phyloP scores from a whole-genome alignment of 2,329 filamentous ascomycete genomes.

The Pezicula radicicola region DNA sequence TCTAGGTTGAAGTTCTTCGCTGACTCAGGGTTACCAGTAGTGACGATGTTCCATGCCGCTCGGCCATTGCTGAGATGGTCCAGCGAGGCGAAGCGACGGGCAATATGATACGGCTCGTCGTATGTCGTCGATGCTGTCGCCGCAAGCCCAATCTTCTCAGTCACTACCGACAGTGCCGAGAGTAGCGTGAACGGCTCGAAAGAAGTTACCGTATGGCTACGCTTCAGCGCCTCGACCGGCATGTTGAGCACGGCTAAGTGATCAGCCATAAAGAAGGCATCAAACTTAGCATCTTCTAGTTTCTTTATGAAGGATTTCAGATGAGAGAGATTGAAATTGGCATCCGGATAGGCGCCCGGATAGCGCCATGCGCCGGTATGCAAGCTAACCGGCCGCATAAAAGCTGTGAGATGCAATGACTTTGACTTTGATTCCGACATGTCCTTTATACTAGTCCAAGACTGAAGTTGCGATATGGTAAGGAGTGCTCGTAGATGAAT shows the following conservation, averaged over 20 bases:
- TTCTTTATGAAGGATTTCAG: slow-evolving; percentile 57
- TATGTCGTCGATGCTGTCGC: slow-evolving; percentile 66
- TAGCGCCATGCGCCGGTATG: slow-evolving; percentile 55
- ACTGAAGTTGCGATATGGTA: background rate
- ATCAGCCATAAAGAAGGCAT: slow-evolving; percentile 64
- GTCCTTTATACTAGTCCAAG: background rate
- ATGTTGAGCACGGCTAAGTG: slow-evolving; percentile 56
- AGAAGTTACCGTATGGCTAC: slow-evolving; percentile 60
- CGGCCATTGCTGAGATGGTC: slow-evolving; percentile 64
- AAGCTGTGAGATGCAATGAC: slow-evolving; percentile 52
- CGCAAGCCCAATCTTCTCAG: slow-evolving; percentile 61
- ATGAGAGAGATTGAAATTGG: slow-evolving; percentile 56
- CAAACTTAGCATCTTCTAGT: slow-evolving; percentile 58
- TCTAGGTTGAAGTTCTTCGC: slow-evolving; percentile 46
- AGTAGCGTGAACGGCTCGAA: slow-evolving; percentile 62
- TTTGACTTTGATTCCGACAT: slow-evolving; percentile 4
- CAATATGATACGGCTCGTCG: slow-evolving; percentile 65
- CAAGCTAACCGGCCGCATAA: slow-evolving; percentile 48
- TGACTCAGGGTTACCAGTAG: slow-evolving; percentile 50
- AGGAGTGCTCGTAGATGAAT: background rate
- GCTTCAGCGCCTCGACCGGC: slow-evolving; percentile 53
- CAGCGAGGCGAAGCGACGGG: slow-evolving; percentile 58
- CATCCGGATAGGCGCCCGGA: slow-evolving; percentile 58
- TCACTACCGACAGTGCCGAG: slow-evolving; percentile 63
- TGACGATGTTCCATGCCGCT: slow-evolving; percentile 60